Base-by-base conservation (phyloP, 208 protist genomes). In the Leishmania major region DNA sequence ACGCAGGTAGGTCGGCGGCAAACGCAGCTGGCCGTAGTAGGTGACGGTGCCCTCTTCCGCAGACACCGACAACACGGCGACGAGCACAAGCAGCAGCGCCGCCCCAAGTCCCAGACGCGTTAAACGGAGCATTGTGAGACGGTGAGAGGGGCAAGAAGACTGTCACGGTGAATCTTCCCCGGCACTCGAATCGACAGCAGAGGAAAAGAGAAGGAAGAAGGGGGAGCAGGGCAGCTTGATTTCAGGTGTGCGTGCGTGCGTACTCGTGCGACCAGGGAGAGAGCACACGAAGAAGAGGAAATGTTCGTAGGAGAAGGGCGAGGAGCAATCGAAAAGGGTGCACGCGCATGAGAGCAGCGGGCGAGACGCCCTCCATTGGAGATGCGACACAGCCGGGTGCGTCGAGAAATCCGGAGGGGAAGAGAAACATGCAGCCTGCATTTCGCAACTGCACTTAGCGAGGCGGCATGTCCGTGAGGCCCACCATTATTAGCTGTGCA, bases 21-120 rank as follows among this genome's bases (percentile, higher is more conserved):
- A 40, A 1, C 78, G 84, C 57, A 97, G 84, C 72, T 89, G 86
- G 35, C 93, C 93, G 79, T 93, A 94, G 79, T 78, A 85, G 3
- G 84, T 81, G 47, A 84, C 77, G 1, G 77, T 81, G 43, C 77
- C 74, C 45, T 72, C 84, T 19, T 70, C 49, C 35, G 75, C 62
- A 22, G 45, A 25, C 49, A 64, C 59, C 19, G 35, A 15, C 11
- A 75, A 5, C 37, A 60, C 8, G 22, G n/a, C 19, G 7, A 62
- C 17, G 7, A 82, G 25, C 69, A 43, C 47, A 43, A 84, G 62
- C 57, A 81, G 62, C 71, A 83, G 62, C 43, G 79, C 62, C 8
- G 45, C 73, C 37, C 37, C 51, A 37, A 78, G 70, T 22, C 31
- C 49, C 37, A 75, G 47, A 81, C 22, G 74, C 40, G 72, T 45